Evolutionary conservation across 2,329 filamentous ascomycete genomes (phyloP).

Genomic region (Onygenales sp.): DNA sequence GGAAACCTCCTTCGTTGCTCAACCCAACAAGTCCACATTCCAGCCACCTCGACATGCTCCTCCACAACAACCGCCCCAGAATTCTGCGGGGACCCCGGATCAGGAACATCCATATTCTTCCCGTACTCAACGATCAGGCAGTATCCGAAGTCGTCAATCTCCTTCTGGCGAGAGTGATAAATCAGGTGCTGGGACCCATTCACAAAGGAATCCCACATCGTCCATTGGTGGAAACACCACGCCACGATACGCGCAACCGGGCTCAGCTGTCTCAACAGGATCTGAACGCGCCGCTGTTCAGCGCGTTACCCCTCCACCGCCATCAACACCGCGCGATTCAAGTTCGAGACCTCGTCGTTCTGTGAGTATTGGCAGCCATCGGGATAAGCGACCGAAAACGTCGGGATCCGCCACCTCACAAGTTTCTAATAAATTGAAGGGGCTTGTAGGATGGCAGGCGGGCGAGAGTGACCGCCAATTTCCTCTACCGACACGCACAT

Average conservation of each 20-base stretch:
- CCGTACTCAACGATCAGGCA: background rate
- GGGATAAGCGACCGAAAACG: slow-evolving; percentile 29
- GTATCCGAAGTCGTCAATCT: background rate
- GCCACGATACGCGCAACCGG: slow-evolving; percentile 14
- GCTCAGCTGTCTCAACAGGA: slow-evolving; percentile 15
- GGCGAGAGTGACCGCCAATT: slow-evolving; percentile 15
- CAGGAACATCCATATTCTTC: background rate
- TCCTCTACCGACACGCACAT: slow-evolving; percentile 23
- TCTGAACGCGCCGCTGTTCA: slow-evolving; percentile 33
- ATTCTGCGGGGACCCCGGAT: background rate
- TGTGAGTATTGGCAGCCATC: slow-evolving; percentile 28
- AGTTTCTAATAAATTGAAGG: slow-evolving; percentile 33
- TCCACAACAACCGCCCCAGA: slow-evolving; percentile 7
- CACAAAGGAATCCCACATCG: slow-evolving; percentile 7
- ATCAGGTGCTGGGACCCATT: background rate
- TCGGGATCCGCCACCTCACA: slow-evolving; percentile 31
- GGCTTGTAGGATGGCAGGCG: slow-evolving; percentile 27
- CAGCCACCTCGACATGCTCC: slow-evolving; percentile 7
- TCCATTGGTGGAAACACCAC: slow-evolving; percentile 16
- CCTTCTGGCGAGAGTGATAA: background rate
- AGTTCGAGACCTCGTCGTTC: slow-evolving; percentile 26
- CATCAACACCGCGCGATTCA: slow-evolving; percentile 19
- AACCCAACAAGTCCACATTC: slow-evolving; percentile 5
- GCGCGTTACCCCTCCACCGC: slow-evolving; percentile 25
- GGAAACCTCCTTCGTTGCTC: slow-evolving; percentile 12